Evolutionary conservation across 768 basidiomycete species (phyloP).

Genomic region (Cystofilobasidium bisporidii): DNA sequence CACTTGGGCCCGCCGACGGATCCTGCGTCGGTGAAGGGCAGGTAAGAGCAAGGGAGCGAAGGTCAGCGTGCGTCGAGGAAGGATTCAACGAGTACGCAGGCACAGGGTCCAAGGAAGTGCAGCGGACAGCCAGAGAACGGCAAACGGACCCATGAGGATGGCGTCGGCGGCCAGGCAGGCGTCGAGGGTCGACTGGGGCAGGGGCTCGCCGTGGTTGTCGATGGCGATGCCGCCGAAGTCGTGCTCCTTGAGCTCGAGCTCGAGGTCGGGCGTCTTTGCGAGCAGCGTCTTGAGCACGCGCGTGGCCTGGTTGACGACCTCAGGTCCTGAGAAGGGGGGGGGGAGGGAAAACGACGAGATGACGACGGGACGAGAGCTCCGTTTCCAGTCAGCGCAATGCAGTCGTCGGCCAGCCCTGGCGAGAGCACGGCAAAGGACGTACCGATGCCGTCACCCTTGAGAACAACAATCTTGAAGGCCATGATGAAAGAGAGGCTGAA

Average conservation of each 20-base stretch:
- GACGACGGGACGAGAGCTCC: too few species aligned
- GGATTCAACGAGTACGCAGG: too few species aligned
- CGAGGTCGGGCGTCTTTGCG: conserved; percentile 50
- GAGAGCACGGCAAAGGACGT: conserved; percentile 29
- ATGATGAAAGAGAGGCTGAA: not conserved
- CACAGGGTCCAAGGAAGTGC: too few species aligned
- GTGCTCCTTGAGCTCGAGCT: conserved; percentile 64
- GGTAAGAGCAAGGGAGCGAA: not conserved
- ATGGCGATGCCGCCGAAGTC: conserved; percentile 90
- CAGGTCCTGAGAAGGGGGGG: conserved; percentile 55
- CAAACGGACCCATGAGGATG: conserved; percentile 72
- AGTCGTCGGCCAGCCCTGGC: too few species aligned
- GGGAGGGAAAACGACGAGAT: not conserved
- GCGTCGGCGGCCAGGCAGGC: conserved; percentile 92
- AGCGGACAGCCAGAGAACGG: too few species aligned
- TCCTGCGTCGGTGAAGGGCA: conserved; percentile 52
- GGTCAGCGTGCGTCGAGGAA: too few species aligned
- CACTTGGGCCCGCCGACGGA: conserved; percentile 99
- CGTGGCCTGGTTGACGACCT: conserved; percentile 75
- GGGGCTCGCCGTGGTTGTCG: conserved; percentile 71
- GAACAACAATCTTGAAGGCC: conserved; percentile 67
- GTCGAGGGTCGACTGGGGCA: conserved; percentile 72
- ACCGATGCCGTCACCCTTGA: conserved; percentile 98
- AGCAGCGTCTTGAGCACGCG: conserved; percentile 68
- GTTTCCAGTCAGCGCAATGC: too few species aligned